Conservation (phyloP, 495 filamentous ascomycete genomes). For the Lichenothelia convexa region DNA sequence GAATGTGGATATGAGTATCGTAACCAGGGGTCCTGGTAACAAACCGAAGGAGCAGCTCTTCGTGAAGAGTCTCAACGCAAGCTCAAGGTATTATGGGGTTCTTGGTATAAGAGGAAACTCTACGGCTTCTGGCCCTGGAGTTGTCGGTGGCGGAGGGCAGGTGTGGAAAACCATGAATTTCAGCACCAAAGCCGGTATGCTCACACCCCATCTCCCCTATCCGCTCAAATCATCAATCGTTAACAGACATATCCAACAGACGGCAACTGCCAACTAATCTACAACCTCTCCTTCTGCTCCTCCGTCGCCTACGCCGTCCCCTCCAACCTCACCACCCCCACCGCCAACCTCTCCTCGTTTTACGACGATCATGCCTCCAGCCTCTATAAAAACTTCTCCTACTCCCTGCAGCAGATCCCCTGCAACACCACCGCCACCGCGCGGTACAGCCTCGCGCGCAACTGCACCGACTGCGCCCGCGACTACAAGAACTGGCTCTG, state of each 20-base stretch:
- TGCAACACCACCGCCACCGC: slow-evolving; percentile 55
- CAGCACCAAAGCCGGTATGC: slow-evolving; percentile 57
- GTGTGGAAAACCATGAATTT: slow-evolving; percentile 52
- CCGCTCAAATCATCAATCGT: slow-evolving; percentile 11
- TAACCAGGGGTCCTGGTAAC: slow-evolving; percentile 37
- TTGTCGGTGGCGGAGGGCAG: slow-evolving; percentile 47
- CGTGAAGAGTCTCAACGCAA: slow-evolving; percentile 49
- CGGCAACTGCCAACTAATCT: slow-evolving; percentile 66
- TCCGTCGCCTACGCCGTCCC: slow-evolving; percentile 84
- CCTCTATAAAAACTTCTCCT: slow-evolving; percentile 45
- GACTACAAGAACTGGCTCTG: slow-evolving; percentile 94
- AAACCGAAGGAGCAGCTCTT: slow-evolving; percentile 75
- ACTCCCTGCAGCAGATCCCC: slow-evolving; percentile 64
- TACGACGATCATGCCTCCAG: slow-evolving; percentile 28
- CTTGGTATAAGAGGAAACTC: slow-evolving; percentile 45
- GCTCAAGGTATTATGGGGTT: slow-evolving; percentile 49
- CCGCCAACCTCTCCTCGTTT: slow-evolving; percentile 10
- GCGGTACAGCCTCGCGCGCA: slow-evolving; percentile 62
- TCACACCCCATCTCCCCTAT: slow-evolving; percentile 7
- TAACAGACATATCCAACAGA: slow-evolving; percentile 18
- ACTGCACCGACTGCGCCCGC: slow-evolving; percentile 52
- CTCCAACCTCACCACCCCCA: slow-evolving; percentile 34
- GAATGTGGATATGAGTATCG: slow-evolving; percentile 45
- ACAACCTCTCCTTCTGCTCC: slow-evolving; percentile 66
- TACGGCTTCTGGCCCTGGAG: slow-evolving; percentile 27